Base-by-base conservation (phyloP, 306 rosid species). In the Cicer bijugum region DNA sequence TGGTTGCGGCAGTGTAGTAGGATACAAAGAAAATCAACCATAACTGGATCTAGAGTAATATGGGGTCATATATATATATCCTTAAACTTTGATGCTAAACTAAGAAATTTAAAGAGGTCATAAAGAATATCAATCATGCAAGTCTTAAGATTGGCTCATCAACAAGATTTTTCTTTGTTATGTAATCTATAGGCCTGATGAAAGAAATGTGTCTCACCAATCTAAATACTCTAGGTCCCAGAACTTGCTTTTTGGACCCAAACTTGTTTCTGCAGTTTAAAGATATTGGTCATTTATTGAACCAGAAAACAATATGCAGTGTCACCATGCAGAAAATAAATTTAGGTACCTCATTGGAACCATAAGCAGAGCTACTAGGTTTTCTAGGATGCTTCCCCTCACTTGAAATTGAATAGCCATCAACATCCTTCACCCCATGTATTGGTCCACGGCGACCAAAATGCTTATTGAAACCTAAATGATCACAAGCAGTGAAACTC, bases 241-340 rank as follows among this genome's bases (percentile, higher is more conserved):
- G 91, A 85, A 85, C 91, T 85, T 23, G 91, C 83, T 81, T 90
- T 90, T 79, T 88, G 93, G 81, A 90, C 88, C 96, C 96, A 90
- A 65, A 90, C 88, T 84, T 88, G 92, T 80, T 86, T 90, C 96
- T 90, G 91, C 87, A 82, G 37, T 80, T 83, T 45, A 56, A 65
- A 35, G 43, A 84, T 59, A 73, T 16, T 17, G 63, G 80, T 39
- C 59, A 45, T 61, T 65, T 66, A 80, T 33, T 8, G 69, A 23
- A 73, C 48, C 68, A 65, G 42, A 12, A 72, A 56, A 53, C 57
- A 68, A 67, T 12, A 71, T 7, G 63, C 3, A 7, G 60, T 63
- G n/a, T 38, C 33, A 5, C 67, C 59, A 14, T 28, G 73, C 52
- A 75, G 48, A 40, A 28, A 48, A 19, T 82, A 53, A 67, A 72